Base-by-base conservation (phyloP, 1,284 basidiomycete genomes). In the Leccinum huronense region DNA sequence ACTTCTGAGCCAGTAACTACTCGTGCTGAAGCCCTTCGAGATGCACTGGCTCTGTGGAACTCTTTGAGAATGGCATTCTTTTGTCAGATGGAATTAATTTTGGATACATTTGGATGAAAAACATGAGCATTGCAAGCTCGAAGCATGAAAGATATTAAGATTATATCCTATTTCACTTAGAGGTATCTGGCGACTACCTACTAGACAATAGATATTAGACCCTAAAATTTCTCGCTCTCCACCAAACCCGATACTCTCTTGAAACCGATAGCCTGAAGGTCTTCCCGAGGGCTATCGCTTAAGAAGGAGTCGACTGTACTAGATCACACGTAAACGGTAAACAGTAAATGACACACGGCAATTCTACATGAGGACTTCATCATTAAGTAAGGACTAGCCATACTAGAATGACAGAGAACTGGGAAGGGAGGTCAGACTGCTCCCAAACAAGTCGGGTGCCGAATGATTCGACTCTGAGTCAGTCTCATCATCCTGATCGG, bases 271-370 rank as follows among this genome's bases (percentile, higher is more conserved):
- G 48, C 19, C 19, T 27, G 48, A 51, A 19, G 48, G 16, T 23
- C 48, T 51, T 51, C 48, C 48, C 48, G 19, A 51, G 48, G 51
- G 51, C 51, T 53, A 53, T 53, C 51, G 51, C n/a, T 53, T 30
- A 53, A 53, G 51, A 53, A 1, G 11, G 23, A 30, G 19, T 30
- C 11, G 19, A 30, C 51, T 53, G 51, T 51, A 51, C 14, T n/a
- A 16, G 19, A 23, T 19, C 19, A 45, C 42, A 45, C 42, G 42
- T 45, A n/a, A 14, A 45, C n/a, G 19, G 48, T 51, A n/a, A 8
- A 31, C 31, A 7, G 33, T 33, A 34, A 34, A 34, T 11, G 34
- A 34, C 34, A 34, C 10, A 34, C 34, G 34, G 34, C 34, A 34
- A 34, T 34, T 34, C 34, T 34, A 34, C 34, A 34, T 34, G 34